Percentiles rank a stretch among this genome's conserved stretches.
phyloP scores from a whole-genome alignment of 139 green algal species.

The Tetraselmis chui region DNA sequence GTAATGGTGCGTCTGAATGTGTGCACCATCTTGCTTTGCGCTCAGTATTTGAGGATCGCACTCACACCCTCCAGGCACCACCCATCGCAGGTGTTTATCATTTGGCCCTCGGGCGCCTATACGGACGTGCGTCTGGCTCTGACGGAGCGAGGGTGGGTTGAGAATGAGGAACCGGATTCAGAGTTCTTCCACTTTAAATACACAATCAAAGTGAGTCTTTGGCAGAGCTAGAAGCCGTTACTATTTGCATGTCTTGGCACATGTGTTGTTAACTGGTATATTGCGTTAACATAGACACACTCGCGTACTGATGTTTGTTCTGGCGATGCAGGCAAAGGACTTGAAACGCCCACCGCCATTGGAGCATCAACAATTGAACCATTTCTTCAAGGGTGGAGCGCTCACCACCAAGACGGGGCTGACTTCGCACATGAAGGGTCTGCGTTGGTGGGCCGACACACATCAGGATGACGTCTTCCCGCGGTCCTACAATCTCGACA shows the following conservation, averaged over 20 bases:
- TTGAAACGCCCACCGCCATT: not conserved
- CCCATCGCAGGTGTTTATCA: not conserved
- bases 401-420: not conserved
- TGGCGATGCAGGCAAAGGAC: not conserved
- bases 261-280: not conserved
- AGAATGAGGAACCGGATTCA: not conserved
- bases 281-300: not conserved
- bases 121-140: not conserved
- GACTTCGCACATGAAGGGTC: not conserved
- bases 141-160: not conserved
- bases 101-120: not conserved
- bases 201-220: not conserved
- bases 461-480: not conserved
- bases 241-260: no score
- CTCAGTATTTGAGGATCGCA: not conserved
- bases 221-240: no score
- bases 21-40: not conserved
- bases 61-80: not conserved
- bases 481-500: not conserved
- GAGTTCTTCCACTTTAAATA: not conserved
- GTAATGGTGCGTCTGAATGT: no score
- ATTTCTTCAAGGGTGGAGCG: not conserved
- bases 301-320: no score
- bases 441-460: not conserved
- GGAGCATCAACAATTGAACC: not conserved